Percentiles rank a stretch among this genome's conserved stretches.
Evolutionary conservation across 2,329 filamentous ascomycete genomes (phyloP).

Genomic region (Byssoonygena ceratinophila): DNA sequence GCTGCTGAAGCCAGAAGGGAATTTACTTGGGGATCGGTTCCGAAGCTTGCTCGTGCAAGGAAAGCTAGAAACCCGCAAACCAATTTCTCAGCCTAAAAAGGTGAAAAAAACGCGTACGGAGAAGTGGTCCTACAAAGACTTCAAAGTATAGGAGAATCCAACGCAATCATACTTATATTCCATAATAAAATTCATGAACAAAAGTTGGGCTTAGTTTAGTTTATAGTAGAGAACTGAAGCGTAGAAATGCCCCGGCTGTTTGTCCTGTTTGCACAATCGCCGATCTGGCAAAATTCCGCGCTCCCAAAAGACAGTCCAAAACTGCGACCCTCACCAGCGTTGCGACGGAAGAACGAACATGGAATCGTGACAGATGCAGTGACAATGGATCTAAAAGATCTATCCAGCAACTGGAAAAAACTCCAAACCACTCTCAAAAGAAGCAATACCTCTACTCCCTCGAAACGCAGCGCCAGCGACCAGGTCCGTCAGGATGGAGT

Average conservation of each 20-base stretch:
- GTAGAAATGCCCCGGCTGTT: too few relatives aligned
- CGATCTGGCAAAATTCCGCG: neutral
- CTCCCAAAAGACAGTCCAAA: neutral
- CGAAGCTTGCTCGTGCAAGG: slow-evolving; percentile 78
- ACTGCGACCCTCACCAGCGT: neutral
- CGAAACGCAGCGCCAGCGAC: slow-evolving; percentile 12
- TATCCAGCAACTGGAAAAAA: slow-evolving; percentile 44
- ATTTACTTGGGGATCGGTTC: slow-evolving; percentile 83
- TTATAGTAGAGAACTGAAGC: too few relatives aligned
- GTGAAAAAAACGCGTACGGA: slow-evolving; percentile 71
- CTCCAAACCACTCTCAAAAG: slow-evolving; percentile 38
- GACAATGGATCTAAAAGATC: slow-evolving; percentile 34
- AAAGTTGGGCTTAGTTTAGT: too few relatives aligned
- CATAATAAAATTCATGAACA: too few relatives aligned
- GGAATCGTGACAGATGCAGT: slow-evolving; percentile 15
- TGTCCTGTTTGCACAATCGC: slow-evolving; percentile 16
- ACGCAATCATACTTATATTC: too few relatives aligned
- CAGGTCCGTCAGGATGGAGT: slow-evolving; percentile 11
- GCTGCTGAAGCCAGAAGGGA: slow-evolving; percentile 86
- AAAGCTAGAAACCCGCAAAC: slow-evolving; percentile 73
- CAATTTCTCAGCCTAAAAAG: slow-evolving; percentile 71
- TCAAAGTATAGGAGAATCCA: slow-evolving; percentile 42
- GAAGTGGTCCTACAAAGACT: slow-evolving; percentile 98
- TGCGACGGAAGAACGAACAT: neutral
- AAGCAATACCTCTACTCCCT: slow-evolving; percentile 17